Evolutionary conservation across 1,284 basidiomycete genomes (phyloP).

Genomic region (Cryptococcus hybrid): DNA sequence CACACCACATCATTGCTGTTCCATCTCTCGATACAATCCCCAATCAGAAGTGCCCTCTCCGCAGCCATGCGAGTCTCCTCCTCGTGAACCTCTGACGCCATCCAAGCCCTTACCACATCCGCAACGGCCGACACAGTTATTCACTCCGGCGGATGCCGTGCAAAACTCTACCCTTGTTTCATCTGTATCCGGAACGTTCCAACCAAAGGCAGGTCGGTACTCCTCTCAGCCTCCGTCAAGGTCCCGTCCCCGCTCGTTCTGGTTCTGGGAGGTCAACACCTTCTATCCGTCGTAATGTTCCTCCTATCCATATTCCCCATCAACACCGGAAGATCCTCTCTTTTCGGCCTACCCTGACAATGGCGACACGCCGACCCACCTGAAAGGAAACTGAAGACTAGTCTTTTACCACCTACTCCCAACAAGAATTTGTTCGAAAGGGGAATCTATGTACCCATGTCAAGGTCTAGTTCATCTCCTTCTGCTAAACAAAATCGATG

Average conservation of each 20-base stretch:
- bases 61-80: slow-evolving; percentile 9
- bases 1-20: slow-evolving; percentile 11
- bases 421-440: background rate
- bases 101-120: background rate
- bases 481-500: no score
- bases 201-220: slow-evolving; percentile 11
- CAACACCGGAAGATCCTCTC: slow-evolving; percentile 25
- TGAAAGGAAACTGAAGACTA: slow-evolving; percentile 18
- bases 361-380: slow-evolving; percentile 4
- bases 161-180: slow-evolving; percentile 26
- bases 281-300: no score
- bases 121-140: background rate
- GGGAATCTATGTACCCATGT: background rate
- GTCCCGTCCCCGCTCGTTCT: no score
- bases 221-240: slow-evolving; percentile 11
- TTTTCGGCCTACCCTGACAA: slow-evolving; percentile 37
- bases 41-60: slow-evolving; percentile 28
- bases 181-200: background rate
- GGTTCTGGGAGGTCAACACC: no score
- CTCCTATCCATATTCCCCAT: no score
- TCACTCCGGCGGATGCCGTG: slow-evolving; percentile 15
- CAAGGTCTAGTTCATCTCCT: background rate
- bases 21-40: slow-evolving; percentile 17
- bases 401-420: slow-evolving; percentile 10
- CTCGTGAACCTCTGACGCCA: background rate